phyloP scores from a whole-genome alignment of 2,329 filamentous ascomycete genomes.

The Ceratocystis colombiana region DNA sequence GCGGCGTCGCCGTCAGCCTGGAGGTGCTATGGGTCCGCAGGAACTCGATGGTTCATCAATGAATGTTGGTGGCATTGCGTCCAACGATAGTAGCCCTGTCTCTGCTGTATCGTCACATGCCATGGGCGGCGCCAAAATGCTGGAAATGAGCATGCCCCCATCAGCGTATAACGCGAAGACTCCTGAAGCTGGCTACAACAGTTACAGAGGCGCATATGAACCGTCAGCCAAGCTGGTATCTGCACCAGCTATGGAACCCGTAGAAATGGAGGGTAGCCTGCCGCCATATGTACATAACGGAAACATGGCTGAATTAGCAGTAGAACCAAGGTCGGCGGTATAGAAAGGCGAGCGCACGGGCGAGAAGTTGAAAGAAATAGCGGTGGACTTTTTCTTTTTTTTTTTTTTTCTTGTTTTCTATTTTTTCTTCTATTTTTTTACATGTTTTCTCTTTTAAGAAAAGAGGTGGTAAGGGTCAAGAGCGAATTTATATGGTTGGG shows the following conservation, averaged over 20 bases:
- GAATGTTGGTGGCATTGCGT: not conserved
- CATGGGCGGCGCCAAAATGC: slow-evolving; percentile 12
- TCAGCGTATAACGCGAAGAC: slow-evolving; percentile 21
- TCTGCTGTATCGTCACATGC: not conserved
- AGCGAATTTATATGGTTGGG: slow-evolving; percentile 15
- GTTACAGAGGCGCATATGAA: slow-evolving; percentile 23
- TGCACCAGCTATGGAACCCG: slow-evolving; percentile 24
- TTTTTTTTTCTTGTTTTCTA: slow-evolving; percentile 4
- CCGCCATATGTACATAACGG: slow-evolving; percentile 19
- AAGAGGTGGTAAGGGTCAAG: not conserved
- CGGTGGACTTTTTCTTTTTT: not conserved
- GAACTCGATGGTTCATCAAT: slow-evolving; percentile 16
- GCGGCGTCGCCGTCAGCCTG: slow-evolving; percentile 13
- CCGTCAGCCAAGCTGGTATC: slow-evolving; percentile 23
- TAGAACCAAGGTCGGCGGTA: slow-evolving; percentile 18
- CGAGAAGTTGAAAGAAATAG: not conserved
- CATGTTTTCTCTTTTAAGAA: slow-evolving; percentile 6
- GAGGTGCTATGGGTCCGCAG: slow-evolving; percentile 2
- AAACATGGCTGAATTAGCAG: slow-evolving; percentile 21
- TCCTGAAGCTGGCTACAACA: slow-evolving; percentile 15
- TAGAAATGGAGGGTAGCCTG: slow-evolving; percentile 25
- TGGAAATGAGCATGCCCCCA: slow-evolving; percentile 21
- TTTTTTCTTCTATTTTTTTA: slow-evolving; percentile 11
- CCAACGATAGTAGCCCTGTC: not conserved
- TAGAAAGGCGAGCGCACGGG: not conserved